Percentiles rank a stretch among this genome's conserved stretches.
These are phyloP conservation scores for Aspergillus caelatus DNA, from an alignment of 2,329 filamentous ascomycete species.

Conservation along the genomic window DNA sequence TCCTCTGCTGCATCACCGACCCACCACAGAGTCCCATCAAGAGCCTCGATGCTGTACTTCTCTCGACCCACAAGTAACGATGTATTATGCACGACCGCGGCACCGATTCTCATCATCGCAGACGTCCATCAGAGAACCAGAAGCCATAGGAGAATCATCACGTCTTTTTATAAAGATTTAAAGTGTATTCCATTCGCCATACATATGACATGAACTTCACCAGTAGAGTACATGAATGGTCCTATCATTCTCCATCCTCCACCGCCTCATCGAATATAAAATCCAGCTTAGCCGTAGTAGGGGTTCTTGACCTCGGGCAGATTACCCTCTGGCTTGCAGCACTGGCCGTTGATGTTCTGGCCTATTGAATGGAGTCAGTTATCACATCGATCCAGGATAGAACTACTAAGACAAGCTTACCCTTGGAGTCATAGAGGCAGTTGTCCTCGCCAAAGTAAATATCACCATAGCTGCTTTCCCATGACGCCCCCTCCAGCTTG, in stretches of 20 bases:
- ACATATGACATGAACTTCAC: neutral
- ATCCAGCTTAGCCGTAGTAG: neutral
- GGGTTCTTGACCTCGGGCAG: neutral
- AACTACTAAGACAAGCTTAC: neutral
- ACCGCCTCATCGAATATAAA: neutral
- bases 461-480: constrained; percentile 1
- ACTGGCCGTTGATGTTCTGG: neutral
- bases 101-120: too few species aligned
- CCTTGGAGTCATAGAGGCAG: neutral
- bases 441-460: neutral
- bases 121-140: too few species aligned
- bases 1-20: too few species aligned
- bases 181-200: neutral
- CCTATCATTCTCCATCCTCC: neutral
- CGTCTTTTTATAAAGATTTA: neutral
- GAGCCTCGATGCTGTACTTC: too few species aligned
- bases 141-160: rapidly evolving
- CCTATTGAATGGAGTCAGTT: neutral
- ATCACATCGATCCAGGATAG: neutral
- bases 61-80: too few species aligned
- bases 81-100: rapidly evolving
- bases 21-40: rapidly evolving
- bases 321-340: neutral
- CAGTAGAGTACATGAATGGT: neutral
- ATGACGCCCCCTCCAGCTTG: neutral